Evolutionary conservation across 495 filamentous ascomycete species (phyloP), one percentile per base, ranked within the genome.

Genomic region (Aspergillus affinis): DNA sequence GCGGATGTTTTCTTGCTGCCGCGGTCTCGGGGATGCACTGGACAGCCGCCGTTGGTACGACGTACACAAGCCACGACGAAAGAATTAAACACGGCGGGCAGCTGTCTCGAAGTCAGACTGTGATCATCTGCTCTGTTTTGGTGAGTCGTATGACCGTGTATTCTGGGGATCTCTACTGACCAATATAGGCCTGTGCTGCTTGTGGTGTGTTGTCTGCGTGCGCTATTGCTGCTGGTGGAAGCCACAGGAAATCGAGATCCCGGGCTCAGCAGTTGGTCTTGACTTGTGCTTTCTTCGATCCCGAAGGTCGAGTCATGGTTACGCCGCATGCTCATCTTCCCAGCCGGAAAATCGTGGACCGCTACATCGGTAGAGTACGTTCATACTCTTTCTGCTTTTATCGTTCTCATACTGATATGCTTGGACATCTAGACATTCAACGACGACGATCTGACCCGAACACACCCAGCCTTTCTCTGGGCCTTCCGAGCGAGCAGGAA

Each of bases 11-110:
- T 7, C 76, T 96, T 41, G 88, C 90, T 23, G 74, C 79, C 15
- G 89, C 88, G 41, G 90, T 93, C 3, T 90, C 85, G 19, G 90
- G 89, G 3, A 94, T 96, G 91, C 91, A 96, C 67, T 97, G 91
- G 90, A 86, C 86, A 18, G 91, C 90, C 15, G 80, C 87, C 3
- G 74, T 86, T 15, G 91, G 92, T 7, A 93, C 90, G 1, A 54
- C 66, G 4, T 94, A 92, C 67, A 74, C 68, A n/a, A 61, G 69
- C 81, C 66, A 74, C 68, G 61, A 69, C 64, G 26, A 64, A 30
- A 58, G 63, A 47, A 45, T 68, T 21, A 23, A 45, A 69, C 55
- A 75, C 58, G 60, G 60, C 23, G 53, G 69, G 13, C 75, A 75
- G 27, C 55, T 79, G 19, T 81, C 83, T 18, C 78, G 85, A 60